These are phyloP conservation scores for Ogataea siamensis DNA, from an alignment of 805 yeast genomes.

Conservation along the genomic window DNA sequence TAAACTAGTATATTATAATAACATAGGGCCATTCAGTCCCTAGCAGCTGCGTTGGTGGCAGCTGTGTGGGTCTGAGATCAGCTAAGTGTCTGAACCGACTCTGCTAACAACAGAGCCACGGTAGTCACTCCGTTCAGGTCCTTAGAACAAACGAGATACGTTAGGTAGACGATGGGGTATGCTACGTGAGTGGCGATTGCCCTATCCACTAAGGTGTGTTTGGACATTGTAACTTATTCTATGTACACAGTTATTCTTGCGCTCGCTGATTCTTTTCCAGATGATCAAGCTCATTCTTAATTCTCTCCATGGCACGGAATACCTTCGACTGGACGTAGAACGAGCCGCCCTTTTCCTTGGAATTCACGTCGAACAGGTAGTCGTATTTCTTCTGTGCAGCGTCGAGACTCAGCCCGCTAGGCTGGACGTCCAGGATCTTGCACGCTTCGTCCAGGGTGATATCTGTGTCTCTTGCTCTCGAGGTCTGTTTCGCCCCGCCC, in stretches of 20 bases:
- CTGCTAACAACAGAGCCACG: constrained; percentile 72
- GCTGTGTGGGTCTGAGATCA: constrained; percentile 34
- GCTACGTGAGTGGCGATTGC: constrained; percentile 7
- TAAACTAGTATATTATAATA: constrained; percentile 54
- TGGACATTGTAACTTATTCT: constrained; percentile 21
- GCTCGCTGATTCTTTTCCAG: constrained; percentile 42
- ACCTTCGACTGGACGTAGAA: constrained; percentile 92
- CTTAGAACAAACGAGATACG: constrained; percentile 51
- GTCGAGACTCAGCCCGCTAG: constrained; percentile 50
- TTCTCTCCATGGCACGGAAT: constrained; percentile 88
- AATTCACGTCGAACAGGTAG: constrained; percentile 81
- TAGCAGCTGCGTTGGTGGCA: constrained; percentile 13
- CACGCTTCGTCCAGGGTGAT: constrained; percentile 86
- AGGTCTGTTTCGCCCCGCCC: constrained; percentile 27
- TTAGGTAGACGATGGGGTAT: constrained; percentile 30
- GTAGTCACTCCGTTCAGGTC: constrained; percentile 72
- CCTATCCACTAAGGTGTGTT: constrained; percentile 13
- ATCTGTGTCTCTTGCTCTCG: constrained; percentile 66
- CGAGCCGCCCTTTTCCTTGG: constrained; percentile 94
- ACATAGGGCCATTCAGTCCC: constrained; percentile 44
- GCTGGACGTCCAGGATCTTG: constrained; percentile 81
- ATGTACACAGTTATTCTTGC: constrained; percentile 29
- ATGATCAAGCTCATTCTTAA: constrained; percentile 72
- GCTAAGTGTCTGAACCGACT: constrained; percentile 68
- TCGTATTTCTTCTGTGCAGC: constrained; percentile 69